These are phyloP conservation scores for Teratosphaeria zuluensis DNA, from an alignment of 2,329 filamentous ascomycete species.

Conservation along the genomic window DNA sequence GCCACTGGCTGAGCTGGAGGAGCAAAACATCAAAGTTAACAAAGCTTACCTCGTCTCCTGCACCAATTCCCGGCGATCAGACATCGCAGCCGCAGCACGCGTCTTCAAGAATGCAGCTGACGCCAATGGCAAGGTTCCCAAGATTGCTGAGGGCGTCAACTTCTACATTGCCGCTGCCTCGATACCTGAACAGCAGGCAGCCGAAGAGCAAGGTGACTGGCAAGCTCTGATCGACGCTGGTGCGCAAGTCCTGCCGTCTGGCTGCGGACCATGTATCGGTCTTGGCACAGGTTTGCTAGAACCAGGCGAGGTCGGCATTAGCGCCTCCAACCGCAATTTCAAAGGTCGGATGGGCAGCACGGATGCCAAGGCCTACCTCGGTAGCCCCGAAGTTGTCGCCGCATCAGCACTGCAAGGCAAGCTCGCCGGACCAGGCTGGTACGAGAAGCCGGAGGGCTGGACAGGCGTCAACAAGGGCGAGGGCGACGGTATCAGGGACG, in stretches of 20 bases:
- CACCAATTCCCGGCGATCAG: conserved; percentile 75
- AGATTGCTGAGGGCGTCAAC: conserved; percentile 65
- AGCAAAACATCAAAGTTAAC: conserved; percentile 65
- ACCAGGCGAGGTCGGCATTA: conserved; percentile 77
- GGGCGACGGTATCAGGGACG: conserved; percentile 55
- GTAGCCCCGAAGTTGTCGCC: conserved; percentile 82
- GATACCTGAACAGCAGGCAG: conserved; percentile 60
- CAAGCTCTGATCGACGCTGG: conserved; percentile 71
- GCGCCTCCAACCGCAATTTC: conserved; percentile 79
- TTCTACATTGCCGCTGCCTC: conserved; percentile 90
- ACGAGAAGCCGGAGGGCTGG: conserved; percentile 59
- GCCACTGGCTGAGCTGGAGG: conserved; percentile 62
- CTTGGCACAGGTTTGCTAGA: conserved; percentile 71
- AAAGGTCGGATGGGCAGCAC: conserved; percentile 80
- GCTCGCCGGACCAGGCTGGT: conserved; percentile 70
- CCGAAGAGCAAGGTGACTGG: conserved; percentile 80
- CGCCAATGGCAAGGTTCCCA: conserved; percentile 51
- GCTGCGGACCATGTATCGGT: conserved; percentile 81
- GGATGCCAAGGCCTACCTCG: conserved; percentile 74
- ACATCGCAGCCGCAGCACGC: conserved; percentile 69
- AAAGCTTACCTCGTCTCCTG: conserved; percentile 84
- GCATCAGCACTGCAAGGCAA: conserved; percentile 70
- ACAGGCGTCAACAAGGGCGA: conserved; percentile 61
- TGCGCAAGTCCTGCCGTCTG: conserved; percentile 59
- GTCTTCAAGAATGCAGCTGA: conserved; percentile 72